Evolutionary conservation across 2,329 filamentous ascomycete species (phyloP).

Genomic region (Microsporum canis): DNA sequence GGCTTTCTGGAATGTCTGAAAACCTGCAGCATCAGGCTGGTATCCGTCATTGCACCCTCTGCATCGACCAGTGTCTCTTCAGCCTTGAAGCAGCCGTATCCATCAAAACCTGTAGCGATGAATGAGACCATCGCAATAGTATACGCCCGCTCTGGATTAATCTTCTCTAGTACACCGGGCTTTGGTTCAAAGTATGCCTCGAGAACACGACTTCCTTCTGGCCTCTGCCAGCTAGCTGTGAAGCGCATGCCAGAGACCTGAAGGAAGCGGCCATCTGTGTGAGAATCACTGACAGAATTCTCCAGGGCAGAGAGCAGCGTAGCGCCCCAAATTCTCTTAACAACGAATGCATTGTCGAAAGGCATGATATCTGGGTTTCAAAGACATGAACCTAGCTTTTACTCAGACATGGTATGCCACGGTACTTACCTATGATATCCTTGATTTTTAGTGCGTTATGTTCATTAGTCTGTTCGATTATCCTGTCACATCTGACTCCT

Average conservation of each 20-base stretch:
- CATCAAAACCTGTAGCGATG: background rate
- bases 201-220: background rate
- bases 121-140: background rate
- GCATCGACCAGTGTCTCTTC: background rate
- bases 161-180: background rate
- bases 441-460: background rate
- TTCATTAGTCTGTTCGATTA: background rate
- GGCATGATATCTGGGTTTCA: background rate
- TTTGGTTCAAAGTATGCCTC: background rate
- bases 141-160: background rate
- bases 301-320: background rate
- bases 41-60: slow-evolving; percentile 2
- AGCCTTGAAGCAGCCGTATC: background rate
- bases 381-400: background rate
- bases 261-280: background rate
- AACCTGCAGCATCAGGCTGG: background rate
- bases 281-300: background rate
- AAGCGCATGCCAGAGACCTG: background rate
- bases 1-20: background rate
- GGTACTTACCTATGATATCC: background rate
- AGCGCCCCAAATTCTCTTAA: background rate
- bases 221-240: background rate
- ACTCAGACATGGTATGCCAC: background rate
- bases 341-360: background rate
- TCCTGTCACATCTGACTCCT: background rate